Conservation (phyloP, 2,329 filamentous ascomycete species). For the Phyllosticta capitalensis region DNA sequence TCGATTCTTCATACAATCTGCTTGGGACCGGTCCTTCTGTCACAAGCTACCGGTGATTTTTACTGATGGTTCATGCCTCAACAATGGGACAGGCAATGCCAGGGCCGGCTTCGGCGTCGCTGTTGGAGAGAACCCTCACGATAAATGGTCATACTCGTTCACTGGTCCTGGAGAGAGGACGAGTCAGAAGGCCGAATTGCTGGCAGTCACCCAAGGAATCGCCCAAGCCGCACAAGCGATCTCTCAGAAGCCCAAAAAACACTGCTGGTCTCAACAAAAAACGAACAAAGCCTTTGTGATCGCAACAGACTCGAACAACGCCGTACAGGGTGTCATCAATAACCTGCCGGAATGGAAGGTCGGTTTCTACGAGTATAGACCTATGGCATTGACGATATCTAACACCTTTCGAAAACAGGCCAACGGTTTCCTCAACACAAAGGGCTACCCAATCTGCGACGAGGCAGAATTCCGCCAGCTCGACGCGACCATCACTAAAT, state of each 20-base stretch:
- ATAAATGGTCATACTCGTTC: no score
- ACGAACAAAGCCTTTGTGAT: no score
- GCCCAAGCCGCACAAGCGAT: no score
- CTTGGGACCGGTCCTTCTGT: neutral
- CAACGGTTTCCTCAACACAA: neutral
- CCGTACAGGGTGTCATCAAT: neutral
- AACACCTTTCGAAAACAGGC: neutral
- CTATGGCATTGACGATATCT: no score
- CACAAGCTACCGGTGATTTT: neutral
- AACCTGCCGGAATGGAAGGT: neutral
- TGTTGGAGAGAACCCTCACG: no score
- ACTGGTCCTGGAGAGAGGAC: neutral
- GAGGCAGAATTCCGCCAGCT: neutral
- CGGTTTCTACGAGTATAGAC: neutral
- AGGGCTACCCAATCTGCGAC: neutral
- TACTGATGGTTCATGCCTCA: neutral
- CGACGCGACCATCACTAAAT: neutral
- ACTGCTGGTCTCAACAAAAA: neutral
- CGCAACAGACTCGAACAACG: neutral
- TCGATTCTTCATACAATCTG: neutral
- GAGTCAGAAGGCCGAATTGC: neutral
- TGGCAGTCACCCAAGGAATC: neutral
- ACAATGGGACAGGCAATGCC: neutral
- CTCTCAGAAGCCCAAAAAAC: neutral
- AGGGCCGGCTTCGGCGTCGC: neutral